Base-by-base conservation (phyloP, 495 filamentous ascomycete genomes). In the Rostrohypoxylon terebratum region DNA sequence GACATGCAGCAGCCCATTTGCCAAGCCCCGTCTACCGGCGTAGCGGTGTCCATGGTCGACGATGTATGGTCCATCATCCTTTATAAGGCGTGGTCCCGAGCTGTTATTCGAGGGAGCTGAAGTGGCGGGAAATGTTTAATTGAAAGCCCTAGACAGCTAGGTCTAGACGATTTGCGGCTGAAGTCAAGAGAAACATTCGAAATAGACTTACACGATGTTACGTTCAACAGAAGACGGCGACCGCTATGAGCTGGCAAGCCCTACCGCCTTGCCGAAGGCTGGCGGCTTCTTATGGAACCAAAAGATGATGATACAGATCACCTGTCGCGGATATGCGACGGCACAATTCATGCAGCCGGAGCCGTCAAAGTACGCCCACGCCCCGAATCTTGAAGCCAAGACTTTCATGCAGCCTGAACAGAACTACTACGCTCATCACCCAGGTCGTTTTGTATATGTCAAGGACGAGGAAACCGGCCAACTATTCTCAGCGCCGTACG, bases 401-500 rank as follows among this genome's bases (percentile, higher is more conserved):
- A 87, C 86, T 45, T 88, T 88, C 80, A 88, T 88, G 85, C 86
- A 88, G 69, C 86, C 86, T 4, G 86, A 88, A 80, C 84, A 83
- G 64, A 85, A 84, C 79, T 88, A 88, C 79, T 88, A 87, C 55
- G 81, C 86, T 11, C 85, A 88, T 74, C 85, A 88, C 68, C 86
- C 86, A 8, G 85, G 86, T 55, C 86, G 86, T 14, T 88, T 88
- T 68, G 86, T 88, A 72, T 88, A 88, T 71, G 68, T 88, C 81
- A 88, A 88, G 73, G 86, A 88, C 63, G 83, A 86, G 54, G 86
- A 87, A 64, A 83, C 81, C 4, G 76, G 78, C n/a, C 60, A 83
- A 48, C 71, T 88, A 10, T 88, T 87, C 76, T 87, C 85, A 33
- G 86, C 85, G 7, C 86, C 86, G 2, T 83, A 85, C 61, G 86